Conservation (phyloP, 352 stramenopile genomes). For the Phytopythium boreale region DNA sequence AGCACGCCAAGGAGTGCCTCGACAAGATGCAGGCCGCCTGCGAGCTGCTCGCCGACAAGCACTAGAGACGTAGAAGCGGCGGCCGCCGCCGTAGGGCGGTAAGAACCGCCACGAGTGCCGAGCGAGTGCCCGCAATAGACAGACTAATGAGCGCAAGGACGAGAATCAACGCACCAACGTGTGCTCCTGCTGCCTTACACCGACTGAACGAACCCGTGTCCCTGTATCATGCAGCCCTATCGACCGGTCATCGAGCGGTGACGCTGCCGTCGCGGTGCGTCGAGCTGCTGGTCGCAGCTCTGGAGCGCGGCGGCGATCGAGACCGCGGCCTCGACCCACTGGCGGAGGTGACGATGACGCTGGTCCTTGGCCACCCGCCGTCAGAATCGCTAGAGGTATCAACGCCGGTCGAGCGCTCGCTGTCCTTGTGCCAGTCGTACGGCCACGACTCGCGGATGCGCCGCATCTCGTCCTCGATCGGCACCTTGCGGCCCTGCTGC, state of each 20-base stretch:
- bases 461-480: conserved; percentile 45
- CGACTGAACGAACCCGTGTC: no score
- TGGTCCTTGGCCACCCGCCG: neutral
- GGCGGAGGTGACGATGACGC: neutral
- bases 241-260: neutral
- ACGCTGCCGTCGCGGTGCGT: conserved; percentile 3
- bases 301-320: neutral
- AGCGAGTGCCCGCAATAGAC: no score
- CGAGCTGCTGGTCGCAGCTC: neutral
- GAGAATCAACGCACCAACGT: no score
- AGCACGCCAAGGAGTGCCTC: conserved; percentile 70
- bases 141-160: no score
- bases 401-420: conserved; percentile 1
- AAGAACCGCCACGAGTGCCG: no score
- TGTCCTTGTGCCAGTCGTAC: conserved; percentile 43
- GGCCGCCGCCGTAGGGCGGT: neutral
- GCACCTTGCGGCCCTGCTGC: conserved; percentile 3
- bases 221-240: neutral
- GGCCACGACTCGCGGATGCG: conserved; percentile 69
- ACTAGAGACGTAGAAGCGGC: neutral
- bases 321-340: neutral
- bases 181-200: no score
- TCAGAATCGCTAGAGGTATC: no score
- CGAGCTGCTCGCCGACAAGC: conserved; percentile 7
- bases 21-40: conserved; percentile 67